These are phyloP conservation scores for Urtica urens DNA, from an alignment of 306 rosid species.

Conservation along the genomic window DNA sequence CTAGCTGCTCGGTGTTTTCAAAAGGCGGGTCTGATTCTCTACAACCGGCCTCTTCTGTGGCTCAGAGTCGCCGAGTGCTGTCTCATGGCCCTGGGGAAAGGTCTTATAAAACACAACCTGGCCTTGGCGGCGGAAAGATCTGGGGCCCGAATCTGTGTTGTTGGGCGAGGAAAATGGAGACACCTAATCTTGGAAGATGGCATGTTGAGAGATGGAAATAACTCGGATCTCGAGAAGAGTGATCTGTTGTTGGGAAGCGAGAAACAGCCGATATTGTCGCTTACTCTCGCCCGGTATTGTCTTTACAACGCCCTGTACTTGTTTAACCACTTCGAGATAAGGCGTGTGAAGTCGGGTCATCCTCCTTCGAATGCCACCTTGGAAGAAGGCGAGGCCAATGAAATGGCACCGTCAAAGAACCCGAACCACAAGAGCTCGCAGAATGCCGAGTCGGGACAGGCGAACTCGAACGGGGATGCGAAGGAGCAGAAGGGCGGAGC, in stretches of 20 bases:
- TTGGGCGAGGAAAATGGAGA: slow-evolving; percentile 94
- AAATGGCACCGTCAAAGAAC: slow-evolving; percentile 42
- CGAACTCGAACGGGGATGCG: slow-evolving; percentile 61
- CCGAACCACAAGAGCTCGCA: slow-evolving; percentile 47
- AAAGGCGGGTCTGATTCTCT: slow-evolving; percentile 75
- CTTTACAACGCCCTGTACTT: slow-evolving; percentile 62
- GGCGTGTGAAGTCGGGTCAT: slow-evolving; percentile 34
- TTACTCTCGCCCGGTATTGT: slow-evolving; percentile 75
- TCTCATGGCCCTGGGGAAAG: slow-evolving; percentile 86
- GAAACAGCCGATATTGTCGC: slow-evolving; percentile 57
- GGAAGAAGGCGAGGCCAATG: slow-evolving; percentile 60
- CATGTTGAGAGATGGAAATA: slow-evolving; percentile 34
- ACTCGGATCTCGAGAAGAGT: slow-evolving; percentile 29
- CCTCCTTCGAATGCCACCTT: slow-evolving; percentile 49
- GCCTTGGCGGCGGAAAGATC: slow-evolving; percentile 38
- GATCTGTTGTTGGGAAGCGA: slow-evolving; percentile 38
- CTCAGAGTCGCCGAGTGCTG: slow-evolving; percentile 96
- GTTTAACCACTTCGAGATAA: slow-evolving; percentile 38
- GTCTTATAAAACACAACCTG: slow-evolving; percentile 34
- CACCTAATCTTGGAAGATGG: slow-evolving; percentile 68
- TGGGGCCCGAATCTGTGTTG: slow-evolving; percentile 56
- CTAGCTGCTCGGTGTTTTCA: slow-evolving; percentile 90
- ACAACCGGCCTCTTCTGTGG: slow-evolving; percentile 86
- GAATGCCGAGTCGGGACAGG: slow-evolving; percentile 48
- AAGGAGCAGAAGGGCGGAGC: slow-evolving; percentile 80